These are phyloP conservation scores for Neocucurbitaria cava DNA, from an alignment of 2,329 filamentous ascomycete species.

Conservation along the genomic window DNA sequence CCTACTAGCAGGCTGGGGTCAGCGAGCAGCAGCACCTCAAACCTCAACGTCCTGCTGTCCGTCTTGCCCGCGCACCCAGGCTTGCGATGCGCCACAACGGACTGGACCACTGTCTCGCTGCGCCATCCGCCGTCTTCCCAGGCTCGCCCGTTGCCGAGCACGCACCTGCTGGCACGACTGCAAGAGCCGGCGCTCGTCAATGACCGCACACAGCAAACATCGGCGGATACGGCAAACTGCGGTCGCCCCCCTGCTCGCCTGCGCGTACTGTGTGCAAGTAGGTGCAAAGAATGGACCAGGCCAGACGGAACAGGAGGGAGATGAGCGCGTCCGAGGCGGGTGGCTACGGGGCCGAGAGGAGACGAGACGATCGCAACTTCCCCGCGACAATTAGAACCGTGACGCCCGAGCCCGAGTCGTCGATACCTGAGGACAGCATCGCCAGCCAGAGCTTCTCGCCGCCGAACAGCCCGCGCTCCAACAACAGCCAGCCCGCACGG, in stretches of 20 bases:
- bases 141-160: constrained; percentile 16
- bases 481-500: constrained; percentile 27
- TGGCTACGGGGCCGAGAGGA: constrained; percentile 20
- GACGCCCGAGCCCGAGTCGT: constrained; percentile 64
- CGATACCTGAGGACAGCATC: constrained; percentile 28
- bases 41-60: constrained; percentile 9
- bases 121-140: constrained; percentile 13
- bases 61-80: constrained; percentile 13
- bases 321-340: constrained; percentile 29
- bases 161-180: constrained; percentile 16
- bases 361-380: constrained; percentile 29
- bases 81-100: constrained; percentile 32
- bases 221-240: constrained; percentile 2
- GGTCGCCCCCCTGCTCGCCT: not conserved
- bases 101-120: constrained; percentile 13
- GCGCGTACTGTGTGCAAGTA: too few relatives aligned
- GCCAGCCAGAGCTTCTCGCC: constrained; percentile 29
- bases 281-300: constrained; percentile 40
- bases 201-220: constrained; percentile 8
- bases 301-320: constrained; percentile 34
- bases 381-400: constrained; percentile 64
- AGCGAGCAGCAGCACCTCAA: constrained; percentile 4
- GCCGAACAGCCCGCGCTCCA: constrained; percentile 40
- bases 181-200: constrained; percentile 22
- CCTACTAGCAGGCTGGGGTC: too few relatives aligned